These are phyloP conservation scores for Lachnellula willkommii DNA, from an alignment of 2,329 filamentous ascomycete genomes.

Conservation along the genomic window DNA sequence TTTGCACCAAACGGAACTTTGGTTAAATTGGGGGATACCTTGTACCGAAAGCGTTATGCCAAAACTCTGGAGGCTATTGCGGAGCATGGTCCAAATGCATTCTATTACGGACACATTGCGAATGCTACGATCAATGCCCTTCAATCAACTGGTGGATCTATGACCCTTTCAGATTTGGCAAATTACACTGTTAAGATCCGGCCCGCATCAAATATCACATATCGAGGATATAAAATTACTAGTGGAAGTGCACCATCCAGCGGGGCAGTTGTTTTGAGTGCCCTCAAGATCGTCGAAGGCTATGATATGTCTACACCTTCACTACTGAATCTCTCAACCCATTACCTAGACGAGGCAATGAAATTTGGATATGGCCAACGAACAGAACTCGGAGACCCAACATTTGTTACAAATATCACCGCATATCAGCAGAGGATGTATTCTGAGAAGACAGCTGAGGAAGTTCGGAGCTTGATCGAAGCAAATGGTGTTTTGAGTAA, in stretches of 20 bases:
- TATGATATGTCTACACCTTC: constrained; percentile 59
- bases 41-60: constrained; percentile 77
- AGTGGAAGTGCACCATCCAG: constrained; percentile 69
- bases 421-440: constrained; percentile 52
- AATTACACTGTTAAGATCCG: constrained; percentile 67
- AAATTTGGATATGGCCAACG: constrained; percentile 61
- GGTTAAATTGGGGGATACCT: constrained; percentile 61
- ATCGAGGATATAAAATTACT: constrained; percentile 65
- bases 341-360: constrained; percentile 62
- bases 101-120: constrained; percentile 69
- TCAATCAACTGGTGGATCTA: constrained; percentile 68
- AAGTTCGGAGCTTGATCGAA: constrained; percentile 53
- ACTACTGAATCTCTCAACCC: constrained; percentile 55
- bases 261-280: constrained; percentile 68
- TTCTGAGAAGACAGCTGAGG: constrained; percentile 44
- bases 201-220: constrained; percentile 57
- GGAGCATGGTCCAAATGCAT: constrained; percentile 62
- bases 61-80: constrained; percentile 75
- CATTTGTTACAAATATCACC: constrained; percentile 52
- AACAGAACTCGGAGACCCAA: constrained; percentile 57
- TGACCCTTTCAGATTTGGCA: constrained; percentile 73
- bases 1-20: constrained; percentile 80
- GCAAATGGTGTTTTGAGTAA: constrained; percentile 52
- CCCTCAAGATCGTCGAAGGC: constrained; percentile 70
- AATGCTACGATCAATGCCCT: constrained; percentile 67